Evolutionary conservation across 805 yeast species (phyloP), one percentile per base, ranked within the genome.

Genomic region (Candida ponderosae): DNA sequence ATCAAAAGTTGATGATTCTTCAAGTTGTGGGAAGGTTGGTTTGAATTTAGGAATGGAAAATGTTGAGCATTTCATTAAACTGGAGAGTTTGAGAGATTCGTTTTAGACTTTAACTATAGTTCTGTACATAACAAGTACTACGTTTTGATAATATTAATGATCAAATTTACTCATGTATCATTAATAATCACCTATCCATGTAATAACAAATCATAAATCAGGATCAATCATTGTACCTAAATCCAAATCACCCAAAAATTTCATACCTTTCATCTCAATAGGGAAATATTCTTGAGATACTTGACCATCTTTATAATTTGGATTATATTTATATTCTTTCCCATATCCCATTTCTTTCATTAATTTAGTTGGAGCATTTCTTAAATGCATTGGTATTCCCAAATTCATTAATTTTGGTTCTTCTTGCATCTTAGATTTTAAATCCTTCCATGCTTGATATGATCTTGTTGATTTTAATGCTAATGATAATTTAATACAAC

Each of bases 311-410:
- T 63, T 62, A 56, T 56, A 94, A 45, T 76, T 70, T 0, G 98
- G 98, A 48, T 88, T 88, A 58, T 93, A 94, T 57, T 87, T 86
- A 62, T 93, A 93, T 14, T 78, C 80, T 37, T 80, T 74, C 15
- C 84, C 81, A 55, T 89, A 90, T 0, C 95, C 97, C 41, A 88
- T 51, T 36, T 87, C 95, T 39, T 77, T 72, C 98, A 93, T 93
- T 33, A 93, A 66, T 48, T 68, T 70, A 0, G 98, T 94, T 3
- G 99, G 98, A 0, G 98, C 97, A 56, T 93, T 94, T 45, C 97
- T 71, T 28, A 93, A 65, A 59, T 93, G 97, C 50, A 81, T 47
- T 0, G 94, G 95, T 7, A 68, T 59, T 15, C 54, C 55, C 29
- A 85, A 75, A 29, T 76, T 70, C 15, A 76, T 74, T 35, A 73